Percentiles rank a stretch among this genome's conserved stretches.
Evolutionary conservation across 1,284 basidiomycete genomes (phyloP).

Genomic region (Schizophyllum commune): DNA sequence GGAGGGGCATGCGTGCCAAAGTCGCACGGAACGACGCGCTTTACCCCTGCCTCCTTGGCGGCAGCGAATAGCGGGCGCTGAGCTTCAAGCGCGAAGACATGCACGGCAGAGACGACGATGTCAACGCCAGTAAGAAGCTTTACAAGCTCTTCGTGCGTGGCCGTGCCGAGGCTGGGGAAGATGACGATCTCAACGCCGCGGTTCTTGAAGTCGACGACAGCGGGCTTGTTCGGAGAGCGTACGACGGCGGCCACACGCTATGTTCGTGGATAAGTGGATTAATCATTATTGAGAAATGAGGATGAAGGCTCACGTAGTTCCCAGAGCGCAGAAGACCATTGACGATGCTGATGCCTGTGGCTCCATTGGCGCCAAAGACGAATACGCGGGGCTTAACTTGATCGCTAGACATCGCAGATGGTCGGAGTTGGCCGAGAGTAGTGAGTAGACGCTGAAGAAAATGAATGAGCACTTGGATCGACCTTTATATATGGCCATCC

Average conservation of each 20-base stretch:
- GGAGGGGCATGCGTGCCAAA: not conserved
- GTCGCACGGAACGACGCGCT: conserved; percentile 5
- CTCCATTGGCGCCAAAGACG: not conserved
- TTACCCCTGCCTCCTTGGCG: conserved; percentile 3
- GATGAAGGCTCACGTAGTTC: not conserved
- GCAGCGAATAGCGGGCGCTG: conserved; percentile 8
- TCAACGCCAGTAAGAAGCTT: conserved; percentile 3
- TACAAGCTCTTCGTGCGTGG: not conserved
- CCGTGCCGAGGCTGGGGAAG: too few species aligned
- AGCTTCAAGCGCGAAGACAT: not conserved
- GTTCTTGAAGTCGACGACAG: too few species aligned
- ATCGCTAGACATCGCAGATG: too few species aligned
- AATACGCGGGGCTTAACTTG: not conserved
- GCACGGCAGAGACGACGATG: conserved; percentile 7
- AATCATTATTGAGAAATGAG: too few species aligned
- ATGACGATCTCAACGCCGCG: too few species aligned
- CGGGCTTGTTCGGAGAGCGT: too few species aligned
- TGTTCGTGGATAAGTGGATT: not conserved
- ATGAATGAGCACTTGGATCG: too few species aligned
- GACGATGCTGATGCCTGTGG: not conserved
- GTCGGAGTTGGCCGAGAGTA: too few species aligned
- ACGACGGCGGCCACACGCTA: not conserved
- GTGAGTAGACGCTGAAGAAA: too few species aligned
- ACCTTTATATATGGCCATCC: too few species aligned
- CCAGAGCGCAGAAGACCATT: not conserved